Evolutionary conservation across 768 basidiomycete species (phyloP).

Genomic region (Amanita thiersii): DNA sequence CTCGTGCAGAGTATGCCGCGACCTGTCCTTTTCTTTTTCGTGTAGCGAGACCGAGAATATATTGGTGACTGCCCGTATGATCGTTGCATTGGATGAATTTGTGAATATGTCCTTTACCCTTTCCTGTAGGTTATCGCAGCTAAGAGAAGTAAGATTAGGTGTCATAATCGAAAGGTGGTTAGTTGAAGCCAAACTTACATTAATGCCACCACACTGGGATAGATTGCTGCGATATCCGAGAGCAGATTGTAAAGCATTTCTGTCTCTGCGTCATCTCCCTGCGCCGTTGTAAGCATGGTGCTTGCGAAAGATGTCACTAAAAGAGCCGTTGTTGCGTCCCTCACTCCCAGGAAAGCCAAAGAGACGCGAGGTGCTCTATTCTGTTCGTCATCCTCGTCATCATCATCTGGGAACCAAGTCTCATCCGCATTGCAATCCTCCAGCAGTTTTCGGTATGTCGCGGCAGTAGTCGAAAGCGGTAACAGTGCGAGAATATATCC

Average conservation of each 20-base stretch:
- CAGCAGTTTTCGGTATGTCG: conserved; percentile 52
- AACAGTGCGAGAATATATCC: conserved; percentile 78
- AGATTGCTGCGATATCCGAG: conserved; percentile 56
- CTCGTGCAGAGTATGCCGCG: conserved; percentile 30
- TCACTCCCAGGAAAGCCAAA: conserved; percentile 50
- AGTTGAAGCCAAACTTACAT: conserved; percentile 42
- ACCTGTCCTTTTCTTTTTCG: too few relatives aligned
- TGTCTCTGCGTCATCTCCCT: conserved; percentile 75
- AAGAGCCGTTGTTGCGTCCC: conserved; percentile 58
- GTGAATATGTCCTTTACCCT: conserved; percentile 66
- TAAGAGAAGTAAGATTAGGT: conserved; percentile 19
- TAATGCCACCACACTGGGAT: conserved; percentile 66
- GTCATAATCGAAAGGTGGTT: conserved; percentile 4
- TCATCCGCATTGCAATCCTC: conserved; percentile 53
- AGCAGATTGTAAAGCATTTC: conserved; percentile 74
- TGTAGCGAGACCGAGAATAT: conserved; percentile 66
- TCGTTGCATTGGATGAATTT: conserved; percentile 60
- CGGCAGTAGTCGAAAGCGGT: conserved; percentile 52
- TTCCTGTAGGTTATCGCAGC: conserved; percentile 72
- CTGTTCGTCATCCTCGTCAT: conserved; percentile 29
- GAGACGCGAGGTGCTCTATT: conserved; percentile 44
- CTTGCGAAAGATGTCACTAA: conserved; percentile 68
- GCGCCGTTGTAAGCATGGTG: conserved; percentile 66
- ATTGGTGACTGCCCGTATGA: conserved; percentile 65
- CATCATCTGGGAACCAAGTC: conserved; percentile 24